Base-by-base conservation (phyloP, 768 basidiomycete species). In the Stropharia rugosoannulata region DNA sequence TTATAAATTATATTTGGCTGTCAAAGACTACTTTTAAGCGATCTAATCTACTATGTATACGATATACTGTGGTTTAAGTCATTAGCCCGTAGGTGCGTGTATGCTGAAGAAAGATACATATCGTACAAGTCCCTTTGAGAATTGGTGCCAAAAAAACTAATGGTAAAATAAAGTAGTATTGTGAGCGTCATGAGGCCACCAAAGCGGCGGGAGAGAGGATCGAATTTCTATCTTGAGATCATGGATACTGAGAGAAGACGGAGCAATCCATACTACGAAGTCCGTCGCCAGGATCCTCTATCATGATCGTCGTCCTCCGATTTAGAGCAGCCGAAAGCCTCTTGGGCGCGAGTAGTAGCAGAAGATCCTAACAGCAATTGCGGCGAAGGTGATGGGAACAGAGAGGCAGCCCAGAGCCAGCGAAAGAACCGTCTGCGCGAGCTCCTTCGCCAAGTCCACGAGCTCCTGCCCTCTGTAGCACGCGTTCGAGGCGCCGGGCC, bases 301-400 rank as follows among this genome's bases (percentile, higher is more conserved):
- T 35, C 41, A 52, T 52, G 42, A 52, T 52, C 40, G 41, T 43
- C 41, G 51, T 6, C 27, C 43, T 40, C 41, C 44, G 41, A 19
- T 43, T 67, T 55, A 73, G 25, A 74, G 57, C 49, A 75, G 67
- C 50, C 74, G 65, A 50, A 75, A 65, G 29, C 71, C 69, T 41
- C 65, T 63, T 5, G 75, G 73, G 40, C 64, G 68, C 22, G 71
- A 73, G 64, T 76, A 76, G 61, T 71, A 78, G 57, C 74, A 77
- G 37, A 77, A 57, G 44, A 78, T 62, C 36, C 71, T 74, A 48
- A 76, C 60, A 42, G 72, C 65, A 22, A 77, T 48, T 25, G 73
- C 73, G 12, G 73, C 66, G 39, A 74, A 64, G 13, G 75, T 69
- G 54, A 75, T 56, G 29, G 73, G 70, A 50, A 75, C 59, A 11